Evolutionary conservation across 169 alveolate genomes (phyloP).

Genomic region (Cryptosporidium xiaoi): DNA sequence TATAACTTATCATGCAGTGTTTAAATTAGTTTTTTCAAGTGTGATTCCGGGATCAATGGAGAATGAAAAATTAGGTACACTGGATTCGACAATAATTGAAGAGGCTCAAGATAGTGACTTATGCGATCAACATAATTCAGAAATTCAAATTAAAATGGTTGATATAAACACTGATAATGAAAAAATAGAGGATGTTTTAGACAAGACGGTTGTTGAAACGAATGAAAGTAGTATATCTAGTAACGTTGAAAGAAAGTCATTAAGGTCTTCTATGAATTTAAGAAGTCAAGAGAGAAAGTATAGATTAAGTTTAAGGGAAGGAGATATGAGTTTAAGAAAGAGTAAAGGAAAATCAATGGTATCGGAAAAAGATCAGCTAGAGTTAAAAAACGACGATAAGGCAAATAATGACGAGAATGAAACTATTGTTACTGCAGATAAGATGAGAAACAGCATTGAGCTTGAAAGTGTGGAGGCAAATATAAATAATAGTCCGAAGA

Average conservation of each 20-base stretch:
- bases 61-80: not conserved
- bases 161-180: not conserved
- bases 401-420: no score
- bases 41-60: conserved; percentile 28
- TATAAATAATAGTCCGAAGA: not conserved
- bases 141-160: not conserved
- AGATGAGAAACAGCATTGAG: not conserved
- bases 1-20: conserved; percentile 56
- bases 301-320: conserved; percentile 37
- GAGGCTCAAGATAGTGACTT: not conserved
- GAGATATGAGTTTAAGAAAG: not conserved
- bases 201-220: conserved; percentile 12
- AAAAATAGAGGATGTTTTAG: not conserved
- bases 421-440: not conserved
- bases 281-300: conserved; percentile 60
- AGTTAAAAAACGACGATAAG: not conserved
- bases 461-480: not conserved
- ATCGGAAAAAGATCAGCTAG: conserved; percentile 20
- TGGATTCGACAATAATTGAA: conserved; percentile 3
- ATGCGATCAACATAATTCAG: not conserved
- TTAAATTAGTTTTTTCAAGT: conserved; percentile 50
- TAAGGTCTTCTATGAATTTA: conserved; percentile 54
- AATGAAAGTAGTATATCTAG: conserved; percentile 5
- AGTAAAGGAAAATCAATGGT: conserved; percentile 20
- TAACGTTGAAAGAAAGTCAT: conserved; percentile 28